Base-by-base conservation (phyloP, 2,329 filamentous ascomycete species). In the Venturiaceae sp. region DNA sequence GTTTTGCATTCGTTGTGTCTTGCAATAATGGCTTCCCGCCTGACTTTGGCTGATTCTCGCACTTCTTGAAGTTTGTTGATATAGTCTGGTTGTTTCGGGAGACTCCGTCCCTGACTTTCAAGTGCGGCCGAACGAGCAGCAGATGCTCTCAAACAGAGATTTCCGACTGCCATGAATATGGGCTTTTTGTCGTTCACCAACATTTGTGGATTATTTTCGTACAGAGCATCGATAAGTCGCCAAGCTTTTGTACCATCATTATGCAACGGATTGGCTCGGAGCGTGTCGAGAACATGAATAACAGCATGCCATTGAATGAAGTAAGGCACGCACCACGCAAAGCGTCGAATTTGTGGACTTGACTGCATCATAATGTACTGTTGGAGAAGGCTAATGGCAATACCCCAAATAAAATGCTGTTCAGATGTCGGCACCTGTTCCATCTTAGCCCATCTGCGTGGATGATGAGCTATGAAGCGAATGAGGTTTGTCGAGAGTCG, bases 281-380 rank as follows among this genome's bases (percentile, higher is more conserved):
- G 63, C 44, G 67, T 68, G 63, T 73, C 66, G 54, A 73, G 62
- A 23, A 72, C 60, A 57, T 73, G 66, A 53, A 72, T 70, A 53
- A 72, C 53, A 55, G 67, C 67, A 56, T 71, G 68, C 70, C 70
- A 72, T 62, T 68, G 69, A 30, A 66, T 61, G 59, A 64, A 66
- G 55, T 66, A 70, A 3, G 67, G 54, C 34, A 63, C 66, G 53
- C 70, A 61, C 70, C 70, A 72, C 2, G 68, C 64, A 61, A 70
- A 72, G 33, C 60, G 62, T 53, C 64, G 61, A 11, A 71, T 62
- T 28, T 63, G 64, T 7, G 66, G 66, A 57, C 64, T 71, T 23
- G 69, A 68, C 55, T 69, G 69, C 56, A 71, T 47, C 66, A 74
- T 70, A 47, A 64, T 63, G 37, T 69, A 60, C 58, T 69, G 65